Evolutionary conservation across 129 eudicot genomes (phyloP), one percentile per base, ranked within the genome.

Genomic region (Arctium lappa): DNA sequence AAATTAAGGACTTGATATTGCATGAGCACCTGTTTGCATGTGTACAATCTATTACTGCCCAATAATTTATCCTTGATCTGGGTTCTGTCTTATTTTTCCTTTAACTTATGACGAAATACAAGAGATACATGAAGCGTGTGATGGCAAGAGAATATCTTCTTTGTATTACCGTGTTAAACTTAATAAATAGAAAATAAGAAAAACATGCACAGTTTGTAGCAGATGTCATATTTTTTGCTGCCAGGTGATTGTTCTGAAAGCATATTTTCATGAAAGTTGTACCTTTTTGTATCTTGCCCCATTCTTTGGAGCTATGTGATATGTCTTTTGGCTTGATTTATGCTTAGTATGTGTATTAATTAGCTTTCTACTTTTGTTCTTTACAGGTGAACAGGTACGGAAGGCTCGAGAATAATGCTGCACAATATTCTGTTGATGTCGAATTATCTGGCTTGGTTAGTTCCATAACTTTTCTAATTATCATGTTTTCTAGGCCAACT

Each of bases 361-460:
- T 72, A 33, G 8, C 31, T 32, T 80, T 84, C 66, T 27, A 5
- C 44, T 36, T 53, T 27, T 79, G 18, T 76, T 79, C 60, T 53
- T 77, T 85, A 70, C 70, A 95, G 98, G 97, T 95, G 81, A 92
- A 88, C 83, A 88, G 94, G 80, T 90, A 94, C 2, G 98, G 97
- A 46, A 90, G 91, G 38, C 90, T 92, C 37, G 95, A 91, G 76
- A 87, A 86, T 81, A 91, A 95, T 86, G 90, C 93, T 36, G 97
- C 98, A 79, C 97, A 95, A 74, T 95, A 91, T 89, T 89, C 96
- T 12, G 75, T 92, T 37, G 86, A 85, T 70, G 86, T 90, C 30
- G 94, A 92, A 82, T 42, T 90, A 69, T 80, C 91, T 74, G 77
- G 85, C 53, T 46, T 95, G 97, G 98, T 95, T 87, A 56, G 92